A percentile compares a stretch with the other conserved stretches of the same genome.
These are phyloP conservation scores for Cladosporium oxysporum DNA, from an alignment of 2,329 filamentous ascomycete genomes.

Conservation along the genomic window DNA sequence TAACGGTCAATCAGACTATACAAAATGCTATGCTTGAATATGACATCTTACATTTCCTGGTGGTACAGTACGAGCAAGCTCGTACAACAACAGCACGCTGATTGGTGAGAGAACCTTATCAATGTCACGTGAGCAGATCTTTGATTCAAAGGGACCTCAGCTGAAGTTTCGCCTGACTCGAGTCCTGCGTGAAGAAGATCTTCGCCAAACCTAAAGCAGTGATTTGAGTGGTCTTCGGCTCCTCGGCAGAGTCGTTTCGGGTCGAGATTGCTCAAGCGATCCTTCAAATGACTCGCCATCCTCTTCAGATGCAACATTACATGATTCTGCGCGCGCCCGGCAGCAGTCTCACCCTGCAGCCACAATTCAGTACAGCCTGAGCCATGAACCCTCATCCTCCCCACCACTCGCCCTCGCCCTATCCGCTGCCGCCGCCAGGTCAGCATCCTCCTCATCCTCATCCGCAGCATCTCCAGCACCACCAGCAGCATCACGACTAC, in stretches of 20 bases:
- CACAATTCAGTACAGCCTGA: not conserved
- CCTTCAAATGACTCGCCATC: not conserved
- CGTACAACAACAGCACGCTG: not conserved
- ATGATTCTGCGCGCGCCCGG: conserved; percentile 2
- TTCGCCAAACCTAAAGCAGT: not conserved
- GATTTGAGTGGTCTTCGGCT: not conserved
- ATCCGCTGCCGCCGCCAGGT: conserved; percentile 11
- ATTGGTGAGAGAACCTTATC: not conserved
- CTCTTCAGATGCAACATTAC: not conserved
- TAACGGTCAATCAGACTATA: not conserved
- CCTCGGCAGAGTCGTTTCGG: not conserved
- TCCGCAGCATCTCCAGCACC: not conserved
- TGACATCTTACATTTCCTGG: no score
- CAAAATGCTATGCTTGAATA: not conserved
- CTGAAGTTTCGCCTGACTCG: not conserved
- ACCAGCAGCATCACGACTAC: conserved; percentile 8
- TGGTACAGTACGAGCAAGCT: no score
- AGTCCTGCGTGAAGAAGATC: not conserved
- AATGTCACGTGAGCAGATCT: not conserved
- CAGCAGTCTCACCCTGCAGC: conserved; percentile 10
- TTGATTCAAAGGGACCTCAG: not conserved
- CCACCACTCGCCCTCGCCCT: conserved; percentile 7
- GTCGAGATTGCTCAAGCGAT: not conserved
- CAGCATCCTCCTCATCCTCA: not conserved
- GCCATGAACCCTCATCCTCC: conserved; percentile 18